phyloP scores from a whole-genome alignment of 768 basidiomycete genomes.

The Phanerodontia chrysosporium region DNA sequence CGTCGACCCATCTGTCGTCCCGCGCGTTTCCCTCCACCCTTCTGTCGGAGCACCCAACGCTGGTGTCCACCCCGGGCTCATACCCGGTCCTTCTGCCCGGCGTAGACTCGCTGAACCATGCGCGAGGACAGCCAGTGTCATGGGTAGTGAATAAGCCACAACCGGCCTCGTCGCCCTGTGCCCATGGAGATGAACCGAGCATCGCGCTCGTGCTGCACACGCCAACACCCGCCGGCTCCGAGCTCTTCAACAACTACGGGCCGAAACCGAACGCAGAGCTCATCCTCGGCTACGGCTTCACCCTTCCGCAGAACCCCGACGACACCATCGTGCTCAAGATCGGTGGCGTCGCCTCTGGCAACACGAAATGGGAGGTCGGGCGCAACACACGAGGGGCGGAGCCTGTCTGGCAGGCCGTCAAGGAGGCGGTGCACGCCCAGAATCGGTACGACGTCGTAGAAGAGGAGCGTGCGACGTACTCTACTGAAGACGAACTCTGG shows the following conservation, averaged over 20 bases:
- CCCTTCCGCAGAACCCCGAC: conserved; percentile 72
- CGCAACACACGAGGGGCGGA: conserved; percentile 51
- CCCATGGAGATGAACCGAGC: conserved; percentile 24
- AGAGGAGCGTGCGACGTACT: conserved; percentile 19
- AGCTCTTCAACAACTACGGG: conserved; percentile 91
- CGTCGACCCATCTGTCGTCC: conserved; percentile 78
- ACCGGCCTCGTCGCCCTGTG: background rate
- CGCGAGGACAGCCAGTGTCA: conserved; percentile 72
- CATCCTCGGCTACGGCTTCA: conserved; percentile 90
- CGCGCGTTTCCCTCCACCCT: conserved; percentile 88
- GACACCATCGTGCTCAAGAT: conserved; percentile 82
- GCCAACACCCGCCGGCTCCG: conserved; percentile 36
- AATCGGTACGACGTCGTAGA: conserved; percentile 21
- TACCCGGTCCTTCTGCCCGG: conserved; percentile 85
- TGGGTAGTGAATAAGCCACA: conserved; percentile 55
- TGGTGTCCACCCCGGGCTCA: conserved; percentile 45
- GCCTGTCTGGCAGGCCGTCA: conserved; percentile 57
- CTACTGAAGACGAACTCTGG: conserved; percentile 63
- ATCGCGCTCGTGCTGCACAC: conserved; percentile 64
- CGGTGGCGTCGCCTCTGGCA: conserved; percentile 38
- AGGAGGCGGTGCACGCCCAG: conserved; percentile 27
- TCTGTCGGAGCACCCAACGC: conserved; percentile 52
- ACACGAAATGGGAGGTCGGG: conserved; percentile 59
- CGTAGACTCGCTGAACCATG: conserved; percentile 84
- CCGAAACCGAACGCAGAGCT: conserved; percentile 88